Evolutionary conservation across 345 rosid genomes (phyloP), one percentile per base, ranked within the genome.

Genomic region (Pseudoturritis turrita): DNA sequence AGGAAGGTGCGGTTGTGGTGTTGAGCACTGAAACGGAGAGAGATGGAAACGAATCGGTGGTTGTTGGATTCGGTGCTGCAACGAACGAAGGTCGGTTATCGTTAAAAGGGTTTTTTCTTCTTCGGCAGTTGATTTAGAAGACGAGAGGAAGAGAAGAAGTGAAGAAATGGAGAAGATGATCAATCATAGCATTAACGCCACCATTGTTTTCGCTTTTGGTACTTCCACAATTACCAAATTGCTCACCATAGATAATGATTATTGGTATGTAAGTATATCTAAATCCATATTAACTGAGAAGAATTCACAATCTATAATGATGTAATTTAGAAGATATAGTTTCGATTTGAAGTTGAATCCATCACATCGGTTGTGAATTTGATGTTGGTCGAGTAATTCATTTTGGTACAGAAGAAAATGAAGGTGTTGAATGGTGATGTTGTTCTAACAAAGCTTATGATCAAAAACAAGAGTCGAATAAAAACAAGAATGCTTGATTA

Each of bases 191-290:
- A 83, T 91, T 12, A 94, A 91, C 71, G 98, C 93, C 21, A 72
- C 81, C 51, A 81, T 94, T 41, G 98, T 87, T 76, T 72, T 94
- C 49, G 91, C 88, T 65, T 90, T 90, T 47, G 91, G 97, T 79
- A 72, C 88, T 81, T 91, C 46, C 73, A 96, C 91, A 67, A 71
- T 91, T 25, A 82, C 96, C 78, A 94, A 86, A 82, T 75, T 94
- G 87, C 89, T 94, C 57, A 91, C 97, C 31, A 89, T 94, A 46
- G 93, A 94, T 76, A 88, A 80, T 17, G 88, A 91, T 80, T 91
- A 85, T 66, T 94, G 98, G 98, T 97, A 91, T 8, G 98, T 85
- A 80, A 66, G 78, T 67, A 19, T n/a, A n/a, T n/a, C n/a, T n/a
- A n/a, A n/a, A n/a, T n/a, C n/a, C n/a, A n/a, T n/a, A n/a, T n/a